Evolutionary conservation across 306 rosid genomes (phyloP).

Genomic region (Lagenaria siceraria): DNA sequence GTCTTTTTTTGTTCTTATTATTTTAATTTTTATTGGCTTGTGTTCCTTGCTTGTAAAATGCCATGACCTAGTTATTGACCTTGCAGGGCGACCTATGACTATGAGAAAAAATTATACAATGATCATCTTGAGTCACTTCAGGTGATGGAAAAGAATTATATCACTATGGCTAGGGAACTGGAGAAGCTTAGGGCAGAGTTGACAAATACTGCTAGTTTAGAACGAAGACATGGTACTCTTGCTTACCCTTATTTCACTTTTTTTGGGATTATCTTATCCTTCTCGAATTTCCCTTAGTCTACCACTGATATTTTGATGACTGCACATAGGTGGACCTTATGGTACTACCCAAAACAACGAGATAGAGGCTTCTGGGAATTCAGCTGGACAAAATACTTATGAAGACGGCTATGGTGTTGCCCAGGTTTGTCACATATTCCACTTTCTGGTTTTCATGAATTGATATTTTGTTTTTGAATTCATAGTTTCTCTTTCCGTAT

Average conservation of each 20-base stretch:
- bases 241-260: slow-evolving; percentile 9
- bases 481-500: neutral
- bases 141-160: slow-evolving; percentile 84
- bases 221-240: slow-evolving; percentile 54
- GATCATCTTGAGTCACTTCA: slow-evolving; percentile 96
- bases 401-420: slow-evolving; percentile 59
- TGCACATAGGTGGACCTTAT: slow-evolving; percentile 58
- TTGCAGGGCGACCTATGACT: slow-evolving; percentile 77
- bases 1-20: too few species aligned
- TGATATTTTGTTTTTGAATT: neutral
- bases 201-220: slow-evolving; percentile 39
- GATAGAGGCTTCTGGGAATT: slow-evolving; percentile 52
- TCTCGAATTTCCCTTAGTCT: slow-evolving; percentile 8
- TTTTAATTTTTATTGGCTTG: neutral
- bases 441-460: slow-evolving; percentile 11
- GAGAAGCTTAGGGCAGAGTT: slow-evolving; percentile 93
- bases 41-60: neutral
- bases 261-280: slow-evolving; percentile 11
- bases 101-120: slow-evolving; percentile 77
- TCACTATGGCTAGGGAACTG: slow-evolving; percentile 85
- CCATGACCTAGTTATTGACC: slow-evolving; percentile 22
- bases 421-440: slow-evolving; percentile 55
- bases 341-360: slow-evolving; percentile 62
- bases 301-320: slow-evolving; percentile 14
- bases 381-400: slow-evolving; percentile 60